Conservation (phyloP, 208 protist genomes). For the Spongospora subterranea region DNA sequence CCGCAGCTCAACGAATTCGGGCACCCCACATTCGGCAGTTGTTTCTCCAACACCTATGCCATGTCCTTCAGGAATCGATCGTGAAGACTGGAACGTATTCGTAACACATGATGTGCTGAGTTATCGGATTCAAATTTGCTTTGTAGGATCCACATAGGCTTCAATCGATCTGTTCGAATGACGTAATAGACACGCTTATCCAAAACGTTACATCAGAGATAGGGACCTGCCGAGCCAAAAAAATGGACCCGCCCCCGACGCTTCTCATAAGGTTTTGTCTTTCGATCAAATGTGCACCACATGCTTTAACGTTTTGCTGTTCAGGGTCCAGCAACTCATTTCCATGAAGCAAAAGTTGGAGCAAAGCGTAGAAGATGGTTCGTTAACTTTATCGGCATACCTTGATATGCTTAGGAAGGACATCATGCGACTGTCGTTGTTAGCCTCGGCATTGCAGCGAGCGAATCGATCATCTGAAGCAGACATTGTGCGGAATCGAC, state of each 20-base stretch:
- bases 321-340: background rate
- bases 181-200: background rate
- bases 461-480: background rate
- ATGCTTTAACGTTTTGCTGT: background rate
- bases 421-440: background rate
- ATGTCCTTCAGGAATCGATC: background rate
- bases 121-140: background rate
- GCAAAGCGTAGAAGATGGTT: conserved; percentile 32
- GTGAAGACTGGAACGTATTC: conserved; percentile 5
- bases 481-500: background rate
- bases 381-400: conserved; percentile 23
- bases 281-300: background rate
- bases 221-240: conserved; percentile 13
- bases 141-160: conserved; percentile 9
- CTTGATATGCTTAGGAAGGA: background rate
- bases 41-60: no score
- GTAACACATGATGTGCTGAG: background rate
- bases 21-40: no score
- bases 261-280: background rate
- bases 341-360: background rate
- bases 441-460: background rate
- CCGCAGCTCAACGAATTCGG: no score
- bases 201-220: background rate
- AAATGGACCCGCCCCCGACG: background rate
- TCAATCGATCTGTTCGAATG: background rate